These are phyloP conservation scores for Apium graveolens DNA, from an alignment of 129 eudicot genomes.

Conservation along the genomic window DNA sequence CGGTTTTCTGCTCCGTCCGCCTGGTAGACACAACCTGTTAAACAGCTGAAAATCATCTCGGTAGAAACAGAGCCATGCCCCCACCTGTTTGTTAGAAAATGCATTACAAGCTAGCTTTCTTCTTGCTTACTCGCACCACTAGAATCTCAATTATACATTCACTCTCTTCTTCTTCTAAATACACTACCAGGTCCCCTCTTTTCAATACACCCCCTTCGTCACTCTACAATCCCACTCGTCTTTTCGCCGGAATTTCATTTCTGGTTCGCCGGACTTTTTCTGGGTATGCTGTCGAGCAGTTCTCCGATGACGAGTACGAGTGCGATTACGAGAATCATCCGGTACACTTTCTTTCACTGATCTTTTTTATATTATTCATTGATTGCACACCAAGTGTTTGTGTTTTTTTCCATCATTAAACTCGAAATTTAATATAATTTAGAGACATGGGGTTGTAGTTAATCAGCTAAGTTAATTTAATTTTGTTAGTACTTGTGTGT, in stretches of 20 bases:
- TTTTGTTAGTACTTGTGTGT: background rate
- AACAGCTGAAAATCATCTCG: background rate
- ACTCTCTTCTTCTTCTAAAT: conserved; percentile 9
- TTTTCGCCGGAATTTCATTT: conserved; percentile 11
- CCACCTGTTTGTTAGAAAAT: conserved; percentile 22
- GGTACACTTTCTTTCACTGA: conserved; percentile 17
- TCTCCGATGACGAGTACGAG: conserved; percentile 93
- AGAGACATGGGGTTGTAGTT: background rate
- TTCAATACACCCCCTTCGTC: conserved; percentile 13
- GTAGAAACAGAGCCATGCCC: conserved; percentile 5
- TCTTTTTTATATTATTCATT: background rate
- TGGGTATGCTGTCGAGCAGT: conserved; percentile 71
- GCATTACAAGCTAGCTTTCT: conserved; percentile 47
- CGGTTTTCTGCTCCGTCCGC: too few species aligned
- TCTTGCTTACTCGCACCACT: conserved; percentile 29
- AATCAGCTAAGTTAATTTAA: background rate
- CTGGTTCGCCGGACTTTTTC: conserved; percentile 24
- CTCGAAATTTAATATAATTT: background rate
- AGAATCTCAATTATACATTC: conserved; percentile 18
- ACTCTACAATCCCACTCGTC: conserved; percentile 9
- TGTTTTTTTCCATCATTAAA: background rate
- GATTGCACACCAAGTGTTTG: conserved; percentile 3
- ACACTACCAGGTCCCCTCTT: background rate
- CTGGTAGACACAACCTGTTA: too few species aligned
- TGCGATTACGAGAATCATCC: conserved; percentile 84